These are phyloP conservation scores for Vaccinium vitisidaea DNA, from an alignment of 148 eudicot species.

Conservation along the genomic window DNA sequence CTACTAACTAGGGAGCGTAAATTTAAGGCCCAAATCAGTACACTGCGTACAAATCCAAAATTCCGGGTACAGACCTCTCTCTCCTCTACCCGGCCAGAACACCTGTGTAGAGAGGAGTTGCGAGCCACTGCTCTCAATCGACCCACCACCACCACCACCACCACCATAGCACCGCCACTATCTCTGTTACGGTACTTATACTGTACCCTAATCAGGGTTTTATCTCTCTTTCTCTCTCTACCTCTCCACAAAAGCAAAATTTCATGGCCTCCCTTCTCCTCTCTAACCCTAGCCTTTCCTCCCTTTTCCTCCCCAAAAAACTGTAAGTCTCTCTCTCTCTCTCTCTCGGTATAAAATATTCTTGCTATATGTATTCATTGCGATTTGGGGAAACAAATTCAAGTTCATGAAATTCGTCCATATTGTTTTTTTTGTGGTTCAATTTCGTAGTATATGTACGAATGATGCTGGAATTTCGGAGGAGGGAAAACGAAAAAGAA, in stretches of 20 bases:
- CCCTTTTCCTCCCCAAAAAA: slow-evolving; percentile 42
- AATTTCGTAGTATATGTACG: background rate
- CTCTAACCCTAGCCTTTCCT: slow-evolving; percentile 48
- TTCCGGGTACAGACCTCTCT: too few species aligned
- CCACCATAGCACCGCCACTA: background rate
- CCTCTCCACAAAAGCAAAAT: too few species aligned
- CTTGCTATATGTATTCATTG: background rate
- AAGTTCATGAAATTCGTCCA: background rate
- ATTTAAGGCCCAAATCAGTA: too few species aligned
- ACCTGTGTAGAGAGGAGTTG: background rate
- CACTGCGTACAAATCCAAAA: too few species aligned
- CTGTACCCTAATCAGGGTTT: background rate
- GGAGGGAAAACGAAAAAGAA: background rate
- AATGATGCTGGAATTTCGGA: background rate
- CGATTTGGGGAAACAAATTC: background rate
- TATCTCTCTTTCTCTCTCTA: background rate
- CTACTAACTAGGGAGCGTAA: too few species aligned
- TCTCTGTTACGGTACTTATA: background rate
- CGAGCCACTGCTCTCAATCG: background rate
- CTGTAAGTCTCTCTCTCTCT: slow-evolving; percentile 37
- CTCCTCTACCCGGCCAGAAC: background rate
- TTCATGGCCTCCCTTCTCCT: slow-evolving; percentile 52
- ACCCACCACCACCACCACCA: background rate
- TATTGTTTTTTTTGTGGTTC: background rate
- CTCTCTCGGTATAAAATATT: background rate